Conservation (phyloP, 2,329 filamentous ascomycete genomes). For the Xylaria sp. region DNA sequence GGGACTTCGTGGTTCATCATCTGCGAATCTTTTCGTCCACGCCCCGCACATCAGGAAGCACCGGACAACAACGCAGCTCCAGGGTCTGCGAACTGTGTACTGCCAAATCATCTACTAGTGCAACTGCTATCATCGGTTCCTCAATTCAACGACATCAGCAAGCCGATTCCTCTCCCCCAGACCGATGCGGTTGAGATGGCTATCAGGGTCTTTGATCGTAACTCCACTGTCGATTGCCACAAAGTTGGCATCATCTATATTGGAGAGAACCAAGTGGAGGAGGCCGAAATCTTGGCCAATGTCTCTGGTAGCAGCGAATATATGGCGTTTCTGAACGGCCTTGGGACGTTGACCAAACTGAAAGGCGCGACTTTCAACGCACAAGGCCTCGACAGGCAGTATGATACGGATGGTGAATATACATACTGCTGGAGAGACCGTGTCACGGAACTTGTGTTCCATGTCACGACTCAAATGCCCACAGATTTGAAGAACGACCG, state of each 20-base stretch:
- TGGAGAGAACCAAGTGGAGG: constrained; percentile 75
- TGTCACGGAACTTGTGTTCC: constrained; percentile 92
- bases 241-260: constrained; percentile 95
- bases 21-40: constrained; percentile 54
- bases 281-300: constrained; percentile 82
- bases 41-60: constrained; percentile 52
- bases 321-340: constrained; percentile 71
- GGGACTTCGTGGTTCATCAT: constrained; percentile 57
- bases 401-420: constrained; percentile 76
- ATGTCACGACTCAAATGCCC: constrained; percentile 96
- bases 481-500: constrained; percentile 73
- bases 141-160: constrained; percentile 50
- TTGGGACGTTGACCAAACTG: constrained; percentile 77
- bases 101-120: constrained; percentile 70
- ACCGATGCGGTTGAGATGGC: constrained; percentile 67
- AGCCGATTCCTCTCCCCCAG: constrained; percentile 69
- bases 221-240: constrained; percentile 86
- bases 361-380: constrained; percentile 86
- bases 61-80: constrained; percentile 43
- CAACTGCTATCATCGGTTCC: constrained; percentile 61
- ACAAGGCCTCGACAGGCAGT: constrained; percentile 76
- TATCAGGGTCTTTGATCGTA: constrained; percentile 77
- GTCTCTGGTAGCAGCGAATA: constrained; percentile 83
- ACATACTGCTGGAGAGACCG: constrained; percentile 93
- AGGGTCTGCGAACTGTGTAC: constrained; percentile 52